A percentile compares a stretch with the other conserved stretches of the same genome.
phyloP scores from a whole-genome alignment of 2,329 filamentous ascomycete species.

The Blastomyces silverae region DNA sequence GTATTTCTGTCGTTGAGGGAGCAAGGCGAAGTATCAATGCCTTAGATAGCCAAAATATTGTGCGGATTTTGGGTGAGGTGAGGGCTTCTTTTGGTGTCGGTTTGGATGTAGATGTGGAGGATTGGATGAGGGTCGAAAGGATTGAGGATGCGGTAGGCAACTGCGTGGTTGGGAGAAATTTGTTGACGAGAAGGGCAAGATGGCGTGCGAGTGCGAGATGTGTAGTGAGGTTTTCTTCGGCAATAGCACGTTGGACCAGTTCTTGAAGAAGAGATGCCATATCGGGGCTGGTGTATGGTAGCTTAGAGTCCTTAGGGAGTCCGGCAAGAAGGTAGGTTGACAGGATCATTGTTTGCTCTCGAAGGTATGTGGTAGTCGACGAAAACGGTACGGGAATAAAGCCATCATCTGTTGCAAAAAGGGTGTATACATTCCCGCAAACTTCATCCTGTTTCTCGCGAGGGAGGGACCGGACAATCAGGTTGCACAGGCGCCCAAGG shows the following conservation, averaged over 20 bases:
- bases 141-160: slow-evolving; percentile 30
- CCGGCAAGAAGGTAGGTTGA: slow-evolving; percentile 54
- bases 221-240: slow-evolving; percentile 31
- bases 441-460: slow-evolving; percentile 47
- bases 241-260: slow-evolving; percentile 32
- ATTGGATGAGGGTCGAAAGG: slow-evolving; percentile 30
- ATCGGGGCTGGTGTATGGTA: slow-evolving; percentile 31
- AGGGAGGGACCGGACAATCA: slow-evolving; percentile 52
- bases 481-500: slow-evolving; percentile 54
- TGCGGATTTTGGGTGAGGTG: slow-evolving; percentile 43
- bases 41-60: slow-evolving; percentile 56
- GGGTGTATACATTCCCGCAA: slow-evolving; percentile 49
- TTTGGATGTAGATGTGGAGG: slow-evolving; percentile 26
- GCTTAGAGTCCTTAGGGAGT: slow-evolving; percentile 37
- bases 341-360: slow-evolving; percentile 47
- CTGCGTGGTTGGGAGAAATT: slow-evolving; percentile 35
- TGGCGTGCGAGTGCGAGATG: slow-evolving; percentile 40
- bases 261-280: slow-evolving; percentile 34
- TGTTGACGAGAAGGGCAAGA: slow-evolving; percentile 38
- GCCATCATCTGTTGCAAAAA: slow-evolving; percentile 41
- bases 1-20: slow-evolving; percentile 45
- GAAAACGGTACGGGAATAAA: slow-evolving; percentile 35
- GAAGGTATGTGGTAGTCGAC: slow-evolving; percentile 28
- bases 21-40: slow-evolving; percentile 51
- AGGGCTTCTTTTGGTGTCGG: slow-evolving; percentile 21